Conservation (phyloP, 2,329 filamentous ascomycete species). For the Tolypocladium inflatum region DNA sequence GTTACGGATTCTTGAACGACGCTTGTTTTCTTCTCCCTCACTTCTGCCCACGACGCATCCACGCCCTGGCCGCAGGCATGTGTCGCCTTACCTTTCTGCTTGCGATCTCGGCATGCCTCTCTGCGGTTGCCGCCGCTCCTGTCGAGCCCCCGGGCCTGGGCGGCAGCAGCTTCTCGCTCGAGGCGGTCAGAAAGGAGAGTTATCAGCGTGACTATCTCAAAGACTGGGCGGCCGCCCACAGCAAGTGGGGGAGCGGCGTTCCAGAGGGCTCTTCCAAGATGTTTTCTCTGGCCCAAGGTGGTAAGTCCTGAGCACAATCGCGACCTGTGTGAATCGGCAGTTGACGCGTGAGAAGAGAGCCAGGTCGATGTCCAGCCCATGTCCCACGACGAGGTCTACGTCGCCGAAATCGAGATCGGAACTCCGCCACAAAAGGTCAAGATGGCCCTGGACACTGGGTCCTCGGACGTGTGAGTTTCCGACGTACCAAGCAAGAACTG, state of each 20-base stretch:
- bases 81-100: not conserved
- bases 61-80: not conserved
- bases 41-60: not conserved
- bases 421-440: slow-evolving; percentile 37
- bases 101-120: not conserved
- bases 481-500: no score
- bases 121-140: not conserved
- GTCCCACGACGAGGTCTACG: slow-evolving; percentile 31
- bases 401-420: slow-evolving; percentile 35
- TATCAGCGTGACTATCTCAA: slow-evolving; percentile 20
- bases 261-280: slow-evolving; percentile 9
- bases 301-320: slow-evolving; percentile 8
- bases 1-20: not conserved
- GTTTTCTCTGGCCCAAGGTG: slow-evolving; percentile 18
- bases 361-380: slow-evolving; percentile 24
- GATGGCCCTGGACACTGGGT: slow-evolving; percentile 44
- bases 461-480: slow-evolving; percentile 51
- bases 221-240: slow-evolving; percentile 21
- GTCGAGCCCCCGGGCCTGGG: not conserved
- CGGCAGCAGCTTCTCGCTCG: slow-evolving; percentile 16
- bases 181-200: slow-evolving; percentile 11
- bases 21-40: not conserved
- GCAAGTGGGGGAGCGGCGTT: slow-evolving; percentile 22
- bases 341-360: slow-evolving; percentile 14
- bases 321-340: not conserved